Conservation (phyloP, 495 filamentous ascomycete genomes). For the Penicillium tannophilum region DNA sequence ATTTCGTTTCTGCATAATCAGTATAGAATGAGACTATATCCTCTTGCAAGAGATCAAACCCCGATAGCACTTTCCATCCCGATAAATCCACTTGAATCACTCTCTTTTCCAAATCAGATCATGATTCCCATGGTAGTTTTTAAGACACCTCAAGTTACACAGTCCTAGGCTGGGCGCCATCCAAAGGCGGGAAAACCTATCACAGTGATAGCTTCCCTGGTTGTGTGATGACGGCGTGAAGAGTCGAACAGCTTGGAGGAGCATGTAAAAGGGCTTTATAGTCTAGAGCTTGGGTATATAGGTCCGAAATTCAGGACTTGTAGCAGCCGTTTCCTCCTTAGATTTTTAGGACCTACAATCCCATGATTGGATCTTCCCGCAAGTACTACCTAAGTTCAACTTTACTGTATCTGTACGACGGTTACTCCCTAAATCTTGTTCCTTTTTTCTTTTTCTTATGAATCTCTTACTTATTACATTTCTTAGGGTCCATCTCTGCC, state of each 20-base stretch:
- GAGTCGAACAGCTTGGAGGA: neutral
- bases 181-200: slow-evolving; percentile 17
- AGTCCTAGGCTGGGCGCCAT: slow-evolving; percentile 9
- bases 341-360: neutral
- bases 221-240: slow-evolving; percentile 24
- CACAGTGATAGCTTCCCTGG: slow-evolving; percentile 11
- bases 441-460: slow-evolving; percentile 7
- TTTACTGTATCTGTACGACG: slow-evolving; percentile 23
- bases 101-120: slow-evolving; percentile 1
- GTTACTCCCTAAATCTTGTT: slow-evolving; percentile 13
- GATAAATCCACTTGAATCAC: neutral
- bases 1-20: slow-evolving; percentile 2
- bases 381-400: slow-evolving; percentile 9
- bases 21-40: slow-evolving; percentile 3
- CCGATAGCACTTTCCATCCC: neutral
- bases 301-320: neutral
- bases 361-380: slow-evolving; percentile 1
- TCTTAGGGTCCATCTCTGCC: slow-evolving; percentile 23
- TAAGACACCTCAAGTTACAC: slow-evolving; percentile 32
- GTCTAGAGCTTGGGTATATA: slow-evolving; percentile 7
- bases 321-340: neutral
- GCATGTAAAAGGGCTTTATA: slow-evolving; percentile 7
- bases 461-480: neutral
- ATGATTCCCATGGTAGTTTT: slow-evolving; percentile 14
- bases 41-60: neutral